These are phyloP conservation scores for Fusarium pseudonygamai DNA, from an alignment of 2,329 filamentous ascomycete species.

Conservation along the genomic window DNA sequence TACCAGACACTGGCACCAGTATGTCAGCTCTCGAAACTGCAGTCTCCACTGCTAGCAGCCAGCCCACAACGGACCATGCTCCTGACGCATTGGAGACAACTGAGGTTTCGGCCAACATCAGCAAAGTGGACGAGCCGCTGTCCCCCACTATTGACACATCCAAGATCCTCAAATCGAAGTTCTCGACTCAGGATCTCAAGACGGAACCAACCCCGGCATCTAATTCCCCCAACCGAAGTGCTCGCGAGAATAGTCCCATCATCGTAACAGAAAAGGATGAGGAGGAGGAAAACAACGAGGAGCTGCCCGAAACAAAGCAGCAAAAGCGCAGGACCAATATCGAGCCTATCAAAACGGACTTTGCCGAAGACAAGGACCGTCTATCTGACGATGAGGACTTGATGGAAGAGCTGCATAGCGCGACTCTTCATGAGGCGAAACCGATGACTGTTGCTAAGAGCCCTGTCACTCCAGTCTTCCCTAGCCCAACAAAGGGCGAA, in stretches of 20 bases:
- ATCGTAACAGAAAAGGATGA: conserved; percentile 19
- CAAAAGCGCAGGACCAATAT: conserved; percentile 49
- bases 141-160: conserved; percentile 30
- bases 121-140: conserved; percentile 20
- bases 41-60: conserved; percentile 10
- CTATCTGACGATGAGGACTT: conserved; percentile 79
- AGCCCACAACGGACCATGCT: conserved; percentile 30
- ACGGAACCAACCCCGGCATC: conserved; percentile 19
- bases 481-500: conserved; percentile 44
- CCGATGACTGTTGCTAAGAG: conserved; percentile 82
- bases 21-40: conserved; percentile 27
- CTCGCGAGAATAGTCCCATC: conserved; percentile 12
- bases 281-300: conserved; percentile 3
- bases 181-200: conserved; percentile 44
- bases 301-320: conserved; percentile 25
- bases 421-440: conserved; percentile 84
- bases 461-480: conserved; percentile 75
- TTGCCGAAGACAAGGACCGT: conserved; percentile 51
- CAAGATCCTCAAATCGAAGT: conserved; percentile 40
- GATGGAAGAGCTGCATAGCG: conserved; percentile 85
- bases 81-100: conserved; percentile 27
- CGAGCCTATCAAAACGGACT: conserved; percentile 66
- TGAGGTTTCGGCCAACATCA: conserved; percentile 7
- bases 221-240: conserved; percentile 6
- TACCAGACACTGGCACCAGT: conserved; percentile 33